Base-by-base conservation (phyloP, 805 yeast genomes). In the Saturnispora galanensis region DNA sequence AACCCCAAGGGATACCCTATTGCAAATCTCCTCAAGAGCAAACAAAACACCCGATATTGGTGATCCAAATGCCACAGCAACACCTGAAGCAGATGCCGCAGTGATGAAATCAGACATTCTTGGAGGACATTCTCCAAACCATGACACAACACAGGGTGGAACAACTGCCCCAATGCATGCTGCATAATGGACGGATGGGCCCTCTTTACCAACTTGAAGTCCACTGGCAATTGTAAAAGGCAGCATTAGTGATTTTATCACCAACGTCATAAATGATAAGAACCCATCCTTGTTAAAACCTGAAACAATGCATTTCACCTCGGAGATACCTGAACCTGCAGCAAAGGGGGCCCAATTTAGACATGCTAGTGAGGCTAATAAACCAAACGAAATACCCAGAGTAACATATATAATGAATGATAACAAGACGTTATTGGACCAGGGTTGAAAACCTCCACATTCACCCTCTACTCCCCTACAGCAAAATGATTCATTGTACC, bases 151-250 rank as follows among this genome's bases (percentile, higher is more conserved):
- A 37, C 77, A 58, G 33, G 72, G 71, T 1, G 93, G 79, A 10
- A 87, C 66, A n/a, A 79, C 73, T 54, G 80, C 79, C 0, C 97
- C 98, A n/a, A 84, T 90, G 60, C 97, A 89, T 0, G 89, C 95
- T 0, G 98, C 97, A 62, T 90, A 93, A 63, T 93, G 99, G 10
- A 93, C 98, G 54, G 90, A 79, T 2, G 99, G 99, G 0, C 99
- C 99, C 59, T 93, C 99, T 63, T 93, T 93, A 17, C 99, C 99
- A 5, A 93, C 84, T 52, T 90, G 83, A 33, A 93, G 63, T 0
- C 98, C 98, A 1, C 96, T 81, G 0, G 95, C 89, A 55, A 93
- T 93, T 0, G 95, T 86, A 48, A 93, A 66, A 0, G 98, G 98
- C 36, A 93, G 65, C 0, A 94, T 85, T 9, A 87, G 58, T 41